Evolutionary conservation across 495 filamentous ascomycete species (phyloP), one percentile per base, ranked within the genome.

Genomic region (Aspergillus taichungensis): DNA sequence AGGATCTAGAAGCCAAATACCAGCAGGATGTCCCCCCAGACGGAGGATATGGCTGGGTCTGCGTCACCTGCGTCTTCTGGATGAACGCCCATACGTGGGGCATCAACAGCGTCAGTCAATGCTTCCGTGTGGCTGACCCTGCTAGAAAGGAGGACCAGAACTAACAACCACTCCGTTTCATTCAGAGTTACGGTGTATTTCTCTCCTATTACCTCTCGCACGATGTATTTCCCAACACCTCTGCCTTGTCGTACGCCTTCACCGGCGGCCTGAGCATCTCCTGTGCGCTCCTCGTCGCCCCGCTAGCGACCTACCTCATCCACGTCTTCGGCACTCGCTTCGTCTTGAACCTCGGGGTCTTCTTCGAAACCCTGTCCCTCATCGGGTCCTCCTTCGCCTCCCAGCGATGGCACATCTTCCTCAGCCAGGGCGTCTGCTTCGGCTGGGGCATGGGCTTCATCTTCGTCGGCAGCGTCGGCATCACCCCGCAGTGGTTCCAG

Each of bases 401-500:
- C 6, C 56, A 76, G 34, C 72, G 83, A 52, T 88, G 83, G 83
- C 83, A 87, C 34, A 73, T 87, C 29, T 79, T 87, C 45, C 75
- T 94, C 3, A 78, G 75, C 42, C 87, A 92, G 57, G 88, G 87
- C 8, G 62, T 90, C 6, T 76, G 80, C 41, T 85, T 92, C 47
- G 87, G 87, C 27, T 59, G 79, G 34, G 87, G 84, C 0, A 76
- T 89, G 64, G 85, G 87, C 2, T 84, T 92, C 45, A 72, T 81
- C 13, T 94, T 87, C 61, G 84, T 83, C 6, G 73, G 78, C 13
- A 82, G 76, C 24, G 79, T 84, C 3, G 77, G 79, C 11, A 77
- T 90, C 10, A 71, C 84, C 1, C 78, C 85, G 3, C 85, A 92
- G 53, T 92, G 88, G 88, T 92, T 94, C 63, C 66, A 63, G 18